phyloP scores from a whole-genome alignment of 768 basidiomycete genomes.

The Leccinum variicolor region DNA sequence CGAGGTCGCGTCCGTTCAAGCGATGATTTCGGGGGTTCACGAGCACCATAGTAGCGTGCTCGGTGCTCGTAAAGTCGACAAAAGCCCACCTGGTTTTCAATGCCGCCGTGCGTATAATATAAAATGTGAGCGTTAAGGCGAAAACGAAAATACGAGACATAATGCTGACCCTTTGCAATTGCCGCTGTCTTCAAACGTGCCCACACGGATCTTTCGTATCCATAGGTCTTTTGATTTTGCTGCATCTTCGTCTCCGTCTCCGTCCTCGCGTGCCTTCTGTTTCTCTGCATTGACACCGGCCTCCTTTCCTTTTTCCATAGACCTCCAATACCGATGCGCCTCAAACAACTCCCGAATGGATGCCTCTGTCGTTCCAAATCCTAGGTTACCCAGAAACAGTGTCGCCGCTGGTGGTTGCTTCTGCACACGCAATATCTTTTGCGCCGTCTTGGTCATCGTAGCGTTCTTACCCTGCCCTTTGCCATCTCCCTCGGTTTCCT shows the following conservation, averaged over 20 bases:
- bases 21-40: constrained; percentile 82
- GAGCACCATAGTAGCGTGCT: constrained; percentile 79
- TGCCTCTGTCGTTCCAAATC: constrained; percentile 83
- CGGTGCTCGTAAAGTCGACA: constrained; percentile 79
- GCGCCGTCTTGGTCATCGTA: constrained; percentile 55
- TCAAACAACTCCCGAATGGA: constrained; percentile 73
- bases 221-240: constrained; percentile 37
- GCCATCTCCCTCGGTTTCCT: constrained; percentile 30
- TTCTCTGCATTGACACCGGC: constrained; percentile 31
- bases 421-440: constrained; percentile 73
- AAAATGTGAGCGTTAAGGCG: background rate
- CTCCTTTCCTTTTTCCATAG: constrained; percentile 32
- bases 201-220: constrained; percentile 86
- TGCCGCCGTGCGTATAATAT: background rate
- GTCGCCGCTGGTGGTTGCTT: constrained; percentile 84
- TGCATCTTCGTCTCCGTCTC: background rate
- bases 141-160: constrained; percentile 16
- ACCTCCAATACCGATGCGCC: constrained; percentile 42
- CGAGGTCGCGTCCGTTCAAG: constrained; percentile 79
- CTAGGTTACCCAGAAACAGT: constrained; percentile 90
- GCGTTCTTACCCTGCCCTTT: constrained; percentile 23
- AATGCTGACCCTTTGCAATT: constrained; percentile 83
- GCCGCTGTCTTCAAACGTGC: constrained; percentile 95
- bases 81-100: constrained; percentile 74
- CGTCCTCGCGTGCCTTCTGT: constrained; percentile 4